Conservation (phyloP, 805 yeast species). For the Metschnikowia hibisci region DNA sequence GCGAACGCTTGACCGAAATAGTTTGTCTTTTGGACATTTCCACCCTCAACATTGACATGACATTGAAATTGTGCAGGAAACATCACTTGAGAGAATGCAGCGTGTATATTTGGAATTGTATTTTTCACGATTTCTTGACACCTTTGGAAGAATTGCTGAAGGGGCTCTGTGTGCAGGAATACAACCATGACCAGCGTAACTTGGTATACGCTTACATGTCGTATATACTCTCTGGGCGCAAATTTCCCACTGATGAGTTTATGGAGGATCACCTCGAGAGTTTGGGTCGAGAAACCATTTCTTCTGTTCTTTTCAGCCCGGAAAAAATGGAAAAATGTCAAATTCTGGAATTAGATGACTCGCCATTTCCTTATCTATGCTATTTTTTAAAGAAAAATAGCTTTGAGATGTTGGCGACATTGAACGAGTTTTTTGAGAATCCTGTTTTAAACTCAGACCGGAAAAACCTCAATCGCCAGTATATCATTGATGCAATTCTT, state of each 20-base stretch:
- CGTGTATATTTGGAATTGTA: constrained; percentile 66
- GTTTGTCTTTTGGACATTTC: constrained; percentile 65
- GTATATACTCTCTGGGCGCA: constrained; percentile 69
- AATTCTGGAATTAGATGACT: neutral
- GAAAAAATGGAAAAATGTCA: neutral
- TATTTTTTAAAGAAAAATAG: constrained; percentile 53
- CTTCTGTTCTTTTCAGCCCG: constrained; percentile 38
- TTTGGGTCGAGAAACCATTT: constrained; percentile 10
- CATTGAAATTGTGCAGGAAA: constrained; percentile 57
- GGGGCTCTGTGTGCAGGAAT: constrained; percentile 8
- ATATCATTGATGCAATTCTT: constrained; percentile 66
- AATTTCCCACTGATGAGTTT: constrained; percentile 66
- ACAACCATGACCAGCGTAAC: constrained; percentile 6
- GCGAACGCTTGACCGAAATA: constrained; percentile 57
- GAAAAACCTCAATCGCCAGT: constrained; percentile 61
- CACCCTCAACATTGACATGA: constrained; percentile 73
- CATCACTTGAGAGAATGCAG: constrained; percentile 58
- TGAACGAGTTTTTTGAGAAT: constrained; percentile 86
- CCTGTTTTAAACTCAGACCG: constrained; percentile 63
- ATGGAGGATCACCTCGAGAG: constrained; percentile 29
- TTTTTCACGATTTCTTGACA: constrained; percentile 65
- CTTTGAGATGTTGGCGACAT: constrained; percentile 56
- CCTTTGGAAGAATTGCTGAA: constrained; percentile 60
- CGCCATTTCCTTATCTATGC: constrained; percentile 62
- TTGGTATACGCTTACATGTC: constrained; percentile 56